Base-by-base conservation (phyloP, 2,329 filamentous ascomycete species). In the Cucurbitaria berberidis region DNA sequence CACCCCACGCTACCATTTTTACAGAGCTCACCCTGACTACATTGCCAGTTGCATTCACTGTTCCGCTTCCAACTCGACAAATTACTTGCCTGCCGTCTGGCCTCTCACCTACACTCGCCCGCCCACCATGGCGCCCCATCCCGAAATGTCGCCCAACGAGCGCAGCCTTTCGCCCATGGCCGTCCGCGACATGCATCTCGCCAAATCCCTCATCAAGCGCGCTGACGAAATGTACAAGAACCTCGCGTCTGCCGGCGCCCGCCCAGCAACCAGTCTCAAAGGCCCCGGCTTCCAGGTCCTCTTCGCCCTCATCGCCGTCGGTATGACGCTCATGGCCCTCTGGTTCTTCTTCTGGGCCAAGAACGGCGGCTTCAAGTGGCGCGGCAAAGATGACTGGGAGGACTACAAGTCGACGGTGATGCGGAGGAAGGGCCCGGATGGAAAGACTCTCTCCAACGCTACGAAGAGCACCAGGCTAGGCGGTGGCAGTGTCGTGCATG, bases 321-420 rank as follows among this genome's bases (percentile, higher is more conserved):
- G 79, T 27, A 89, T 98, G 70, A 89, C 95, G 21, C 53, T 90
- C 3, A 84, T 81, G 0, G 85, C 83, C 21, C 91, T 98, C 70
- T 99, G 95, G 93, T 97, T 99, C 83, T 98, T 99, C 84, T 96
- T 76, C 65, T 96, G 91, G 89, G 93, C 93, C 51, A 93, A 90
- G 78, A 96, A 98, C 66, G 95, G 95, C 57, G 95, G 95, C 13
- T 97, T 98, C 79, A 80, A 89, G 59, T 98, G 92, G 82, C 84
- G 84, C 40, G 40, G 40, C 80, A 46, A 96, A 59, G 82, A 86
- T 30, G 95, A 99, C 76, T 99, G 95, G 93, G 93, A 98, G 5
- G 95, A 99, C 70, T 99, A 99, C 85, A 98, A 98, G 75, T 89
- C 89, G 1, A 97, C 93, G 0, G 95, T 99, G 1, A 78, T 99